Evolutionary conservation across 345 rosid genomes (phyloP).

Genomic region (Eucalyptus marginata): DNA sequence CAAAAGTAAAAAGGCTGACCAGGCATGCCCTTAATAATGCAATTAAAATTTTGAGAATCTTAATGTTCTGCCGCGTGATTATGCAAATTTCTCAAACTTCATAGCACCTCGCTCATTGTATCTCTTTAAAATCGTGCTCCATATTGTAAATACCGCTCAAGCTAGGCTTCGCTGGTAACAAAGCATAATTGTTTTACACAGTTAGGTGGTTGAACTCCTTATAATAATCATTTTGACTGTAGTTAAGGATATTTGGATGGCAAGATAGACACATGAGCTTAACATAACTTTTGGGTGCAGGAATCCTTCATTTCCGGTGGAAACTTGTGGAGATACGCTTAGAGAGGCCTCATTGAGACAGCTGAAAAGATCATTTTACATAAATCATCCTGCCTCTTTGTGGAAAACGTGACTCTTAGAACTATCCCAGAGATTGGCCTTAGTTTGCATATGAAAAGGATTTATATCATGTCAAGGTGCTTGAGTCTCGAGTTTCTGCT

Average conservation of each 20-base stretch:
- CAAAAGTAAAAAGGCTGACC: background rate
- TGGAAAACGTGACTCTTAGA: background rate
- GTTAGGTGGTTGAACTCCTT: background rate
- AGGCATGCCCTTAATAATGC: background rate
- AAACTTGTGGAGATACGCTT: background rate
- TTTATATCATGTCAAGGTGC: background rate
- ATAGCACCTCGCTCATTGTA: background rate
- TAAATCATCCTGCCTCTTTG: background rate
- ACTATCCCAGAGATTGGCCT: background rate
- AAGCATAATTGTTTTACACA: background rate
- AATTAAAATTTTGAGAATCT: background rate
- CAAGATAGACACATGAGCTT: background rate
- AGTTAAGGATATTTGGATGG: background rate
- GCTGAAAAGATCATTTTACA: background rate
- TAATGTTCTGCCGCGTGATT: background rate
- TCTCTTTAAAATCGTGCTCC: background rate
- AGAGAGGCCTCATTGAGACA: background rate
- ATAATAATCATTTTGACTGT: background rate
- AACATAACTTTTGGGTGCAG: background rate
- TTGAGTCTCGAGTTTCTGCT: background rate
- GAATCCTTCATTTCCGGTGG: background rate
- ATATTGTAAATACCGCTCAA: background rate
- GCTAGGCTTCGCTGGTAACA: background rate
- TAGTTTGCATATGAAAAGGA: background rate
- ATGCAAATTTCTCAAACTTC: background rate